A percentile compares a stretch with the other conserved stretches of the same genome.
Evolutionary conservation across 2,329 filamentous ascomycete genomes (phyloP).

Genomic region (Aphanoascus verrucosus): DNA sequence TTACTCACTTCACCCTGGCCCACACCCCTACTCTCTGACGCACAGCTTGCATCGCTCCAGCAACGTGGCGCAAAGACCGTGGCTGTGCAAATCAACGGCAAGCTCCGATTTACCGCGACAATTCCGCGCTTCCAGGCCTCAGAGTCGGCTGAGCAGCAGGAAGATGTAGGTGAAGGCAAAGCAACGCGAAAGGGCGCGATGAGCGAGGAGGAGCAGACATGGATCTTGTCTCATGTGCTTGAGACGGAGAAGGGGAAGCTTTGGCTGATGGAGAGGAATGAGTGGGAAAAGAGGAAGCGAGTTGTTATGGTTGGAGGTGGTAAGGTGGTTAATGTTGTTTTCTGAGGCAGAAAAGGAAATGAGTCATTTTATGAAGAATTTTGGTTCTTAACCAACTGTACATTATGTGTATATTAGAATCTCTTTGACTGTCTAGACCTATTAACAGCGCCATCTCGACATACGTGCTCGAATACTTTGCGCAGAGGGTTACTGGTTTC

Average conservation of each 20-base stretch:
- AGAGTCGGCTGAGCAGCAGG: conserved; percentile 12
- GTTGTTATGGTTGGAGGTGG: conserved; percentile 57
- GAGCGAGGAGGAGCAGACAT: conserved; percentile 40
- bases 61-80: conserved; percentile 42
- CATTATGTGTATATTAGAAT: too few species aligned
- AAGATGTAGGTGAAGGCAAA: conserved; percentile 18
- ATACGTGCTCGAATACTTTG: too few species aligned
- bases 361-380: background rate
- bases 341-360: conserved; percentile 23
- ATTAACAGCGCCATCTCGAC: too few species aligned
- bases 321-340: conserved; percentile 64
- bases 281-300: conserved; percentile 47
- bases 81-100: conserved; percentile 73
- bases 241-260: conserved; percentile 49
- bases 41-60: conserved; percentile 36
- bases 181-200: conserved; percentile 20
- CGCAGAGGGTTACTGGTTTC: too few species aligned
- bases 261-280: conserved; percentile 43
- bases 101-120: conserved; percentile 56
- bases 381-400: background rate
- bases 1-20: conserved; percentile 51
- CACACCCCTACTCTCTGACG: conserved; percentile 26
- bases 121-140: conserved; percentile 45
- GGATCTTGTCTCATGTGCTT: conserved; percentile 53
- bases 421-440: too few species aligned